Conservation (phyloP, 352 stramenopile species). For the Thraustochytrium sp. region DNA sequence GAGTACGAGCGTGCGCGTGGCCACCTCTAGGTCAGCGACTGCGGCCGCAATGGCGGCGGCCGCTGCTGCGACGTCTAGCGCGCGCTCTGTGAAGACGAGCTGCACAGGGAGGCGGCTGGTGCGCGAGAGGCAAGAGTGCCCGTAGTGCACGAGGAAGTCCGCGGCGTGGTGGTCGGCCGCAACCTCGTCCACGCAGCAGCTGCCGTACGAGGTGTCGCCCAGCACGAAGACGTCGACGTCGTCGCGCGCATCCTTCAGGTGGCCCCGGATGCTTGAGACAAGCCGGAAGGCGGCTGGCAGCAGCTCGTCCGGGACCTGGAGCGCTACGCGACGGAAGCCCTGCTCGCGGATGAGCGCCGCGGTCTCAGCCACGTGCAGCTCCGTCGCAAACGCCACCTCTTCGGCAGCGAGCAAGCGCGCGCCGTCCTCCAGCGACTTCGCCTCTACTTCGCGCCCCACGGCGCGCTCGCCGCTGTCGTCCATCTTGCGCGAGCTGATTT, state of each 20-base stretch:
- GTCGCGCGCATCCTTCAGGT: slow-evolving; percentile 51
- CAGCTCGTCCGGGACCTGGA: slow-evolving; percentile 91
- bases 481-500: no score
- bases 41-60: not conserved
- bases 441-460: not conserved
- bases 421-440: not conserved
- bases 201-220: slow-evolving; percentile 89
- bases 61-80: not conserved
- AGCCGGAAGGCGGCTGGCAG: slow-evolving; percentile 75
- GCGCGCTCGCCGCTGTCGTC: slow-evolving; percentile 15
- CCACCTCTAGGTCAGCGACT: not conserved
- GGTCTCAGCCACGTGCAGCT: not conserved
- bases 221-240: slow-evolving; percentile 79
- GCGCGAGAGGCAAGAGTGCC: slow-evolving; percentile 60
- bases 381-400: not conserved
- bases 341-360: slow-evolving; percentile 43
- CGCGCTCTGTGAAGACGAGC: not conserved
- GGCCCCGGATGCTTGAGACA: slow-evolving; percentile 56
- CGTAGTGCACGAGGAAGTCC: slow-evolving; percentile 89
- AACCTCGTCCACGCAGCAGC: slow-evolving; percentile 91
- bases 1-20: not conserved
- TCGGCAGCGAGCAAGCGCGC: not conserved
- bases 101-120: slow-evolving; percentile 16
- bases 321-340: slow-evolving; percentile 69
- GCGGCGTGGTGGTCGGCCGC: slow-evolving; percentile 83